Conservation (phyloP, 495 filamentous ascomycete species). For the Penicillium herquei region DNA sequence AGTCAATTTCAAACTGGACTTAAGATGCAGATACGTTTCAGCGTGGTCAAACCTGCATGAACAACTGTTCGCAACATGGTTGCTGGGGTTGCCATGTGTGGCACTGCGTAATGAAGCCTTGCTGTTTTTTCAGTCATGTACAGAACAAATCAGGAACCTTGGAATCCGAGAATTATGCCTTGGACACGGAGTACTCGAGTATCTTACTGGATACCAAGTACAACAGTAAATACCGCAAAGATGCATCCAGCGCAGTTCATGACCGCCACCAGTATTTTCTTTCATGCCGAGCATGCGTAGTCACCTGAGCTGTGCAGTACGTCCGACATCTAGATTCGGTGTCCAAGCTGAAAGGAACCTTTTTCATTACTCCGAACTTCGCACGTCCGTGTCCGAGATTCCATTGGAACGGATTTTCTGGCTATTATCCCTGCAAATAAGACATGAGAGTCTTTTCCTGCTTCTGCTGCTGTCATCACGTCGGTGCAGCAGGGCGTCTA, state of each 20-base stretch:
- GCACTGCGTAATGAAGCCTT: background rate
- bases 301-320: too few species aligned
- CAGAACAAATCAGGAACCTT: background rate
- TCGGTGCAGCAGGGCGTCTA: background rate
- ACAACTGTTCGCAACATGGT: constrained; percentile 21
- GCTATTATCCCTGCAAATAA: constrained; percentile 1
- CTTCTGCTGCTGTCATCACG: constrained; percentile 7
- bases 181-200: background rate
- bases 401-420: background rate
- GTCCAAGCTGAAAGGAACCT: too few species aligned
- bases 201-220: background rate
- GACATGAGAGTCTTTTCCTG: background rate
- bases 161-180: too few species aligned
- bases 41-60: constrained; percentile 21
- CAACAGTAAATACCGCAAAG: constrained; percentile 6
- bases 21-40: background rate
- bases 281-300: background rate
- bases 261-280: background rate
- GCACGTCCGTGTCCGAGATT: background rate
- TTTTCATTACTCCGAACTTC: background rate
- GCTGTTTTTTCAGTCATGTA: background rate
- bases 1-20: background rate
- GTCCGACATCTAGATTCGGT: too few species aligned
- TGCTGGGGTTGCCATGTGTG: background rate
- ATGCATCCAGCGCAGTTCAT: constrained; percentile 1